Evolutionary conservation across 2,329 filamentous ascomycete species (phyloP), one percentile per base, ranked within the genome.

Genomic region (Xylariaceae sp.): DNA sequence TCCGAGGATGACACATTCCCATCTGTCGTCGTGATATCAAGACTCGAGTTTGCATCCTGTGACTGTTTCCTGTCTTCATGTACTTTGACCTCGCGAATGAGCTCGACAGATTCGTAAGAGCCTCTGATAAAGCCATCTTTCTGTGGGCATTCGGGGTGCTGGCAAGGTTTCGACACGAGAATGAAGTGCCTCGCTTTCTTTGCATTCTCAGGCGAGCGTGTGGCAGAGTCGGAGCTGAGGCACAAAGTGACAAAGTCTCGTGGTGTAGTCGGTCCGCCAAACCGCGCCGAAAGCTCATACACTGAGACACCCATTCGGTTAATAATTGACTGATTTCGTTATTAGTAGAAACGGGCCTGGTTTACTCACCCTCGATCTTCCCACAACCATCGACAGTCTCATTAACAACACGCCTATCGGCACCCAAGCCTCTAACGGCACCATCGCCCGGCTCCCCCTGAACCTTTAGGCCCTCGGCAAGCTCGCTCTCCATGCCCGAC

Each of bases 91-190:
- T 97, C 91, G 40, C 91, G 77, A 46, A 96, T 91, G 54, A 95
- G 76, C 66, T 97, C 92, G 14, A 96, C 85, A 1, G 88, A 94
- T 69, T 96, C 91, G 57, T 96, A 97, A 52, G 83, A 76, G 3
- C 91, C 92, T 33, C 89, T 78, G 39, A 95, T 87, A 62, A 85
- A 92, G 14, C 87, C 88, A 47, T 79, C 69, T 8, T 85, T 75
- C 11, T 77, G 75, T 17, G 84, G 83, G 25, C 86, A 84, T 47
- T 88, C 81, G 0, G 84, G 82, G 62, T 96, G 90, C 17, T 77
- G 67, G 58, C 89, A 87, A 1, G 92, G 92, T 64, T 86, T 90
- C 2, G 90, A 95, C 3, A 96, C 79, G 43, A 96, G 79, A 76
- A 95, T 88, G 64, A 83, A 94, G 59, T 91, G 86, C 51, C 86